Evolutionary conservation across 73 alveolate genomes (phyloP).

Genomic region (Tetrahymena elliotti): DNA sequence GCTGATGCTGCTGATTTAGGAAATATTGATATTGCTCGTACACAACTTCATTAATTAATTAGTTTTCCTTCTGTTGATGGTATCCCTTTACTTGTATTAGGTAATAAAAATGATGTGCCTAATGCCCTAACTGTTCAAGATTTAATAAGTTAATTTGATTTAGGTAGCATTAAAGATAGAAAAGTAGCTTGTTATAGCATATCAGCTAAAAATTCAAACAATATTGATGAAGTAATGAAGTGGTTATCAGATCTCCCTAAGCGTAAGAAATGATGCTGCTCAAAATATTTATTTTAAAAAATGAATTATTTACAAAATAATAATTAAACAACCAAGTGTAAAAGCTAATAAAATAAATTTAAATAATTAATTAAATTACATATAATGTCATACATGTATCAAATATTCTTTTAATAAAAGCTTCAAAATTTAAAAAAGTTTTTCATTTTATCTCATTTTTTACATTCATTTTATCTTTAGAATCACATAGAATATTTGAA

Average conservation of each 20-base stretch:
- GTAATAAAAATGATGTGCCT: conserved; percentile 72
- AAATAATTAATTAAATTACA: background rate
- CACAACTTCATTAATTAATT: conserved; percentile 51
- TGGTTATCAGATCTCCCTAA: conserved; percentile 49
- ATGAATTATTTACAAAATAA: background rate
- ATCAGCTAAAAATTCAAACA: conserved; percentile 62
- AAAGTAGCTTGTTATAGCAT: conserved; percentile 76
- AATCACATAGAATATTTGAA: too few relatives aligned
- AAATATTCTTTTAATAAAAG: background rate
- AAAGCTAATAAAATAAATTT: background rate
- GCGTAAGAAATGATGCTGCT: background rate
- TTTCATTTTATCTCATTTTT: too few relatives aligned
- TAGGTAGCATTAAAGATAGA: conserved; percentile 58
- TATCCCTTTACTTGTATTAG: conserved; percentile 68
- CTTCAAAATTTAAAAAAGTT: too few relatives aligned
- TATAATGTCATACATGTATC: background rate
- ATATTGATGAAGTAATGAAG: conserved; percentile 60
- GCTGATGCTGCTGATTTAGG: conserved; percentile 79
- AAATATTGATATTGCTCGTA: conserved; percentile 65
- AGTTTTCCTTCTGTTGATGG: conserved; percentile 75
- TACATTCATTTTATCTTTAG: too few relatives aligned
- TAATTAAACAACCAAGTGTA: background rate
- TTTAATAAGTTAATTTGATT: conserved; percentile 54
- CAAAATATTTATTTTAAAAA: background rate
- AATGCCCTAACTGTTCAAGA: conserved; percentile 76